These are phyloP conservation scores for Vigna radiata DNA, from an alignment of 306 rosid species.

Conservation along the genomic window DNA sequence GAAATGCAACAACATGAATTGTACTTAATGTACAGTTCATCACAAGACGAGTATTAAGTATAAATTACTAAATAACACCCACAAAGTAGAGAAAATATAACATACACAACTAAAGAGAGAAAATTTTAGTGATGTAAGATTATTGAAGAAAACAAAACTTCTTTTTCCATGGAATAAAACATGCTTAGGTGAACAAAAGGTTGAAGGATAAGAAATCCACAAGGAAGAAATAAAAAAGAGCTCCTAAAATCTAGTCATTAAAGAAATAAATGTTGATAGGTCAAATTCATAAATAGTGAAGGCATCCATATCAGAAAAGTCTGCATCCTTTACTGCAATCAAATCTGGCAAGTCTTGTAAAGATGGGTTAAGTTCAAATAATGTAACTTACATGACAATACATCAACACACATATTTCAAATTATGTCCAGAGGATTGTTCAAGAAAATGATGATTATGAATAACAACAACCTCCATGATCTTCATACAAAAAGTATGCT, in stretches of 20 bases:
- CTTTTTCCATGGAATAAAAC: too few relatives aligned
- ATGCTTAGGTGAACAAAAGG: neutral
- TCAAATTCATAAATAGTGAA: conserved; percentile 20
- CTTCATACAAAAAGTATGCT: conserved; percentile 13
- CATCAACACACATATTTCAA: conserved; percentile 19
- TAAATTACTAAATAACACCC: too few relatives aligned
- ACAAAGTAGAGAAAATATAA: too few relatives aligned
- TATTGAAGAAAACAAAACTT: too few relatives aligned
- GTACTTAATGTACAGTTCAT: too few relatives aligned
- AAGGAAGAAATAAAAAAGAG: neutral
- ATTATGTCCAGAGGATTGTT: conserved; percentile 10
- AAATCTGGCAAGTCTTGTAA: conserved; percentile 80
- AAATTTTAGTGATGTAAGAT: too few relatives aligned
- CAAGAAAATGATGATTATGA: conserved; percentile 38
- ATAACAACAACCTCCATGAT: conserved; percentile 25
- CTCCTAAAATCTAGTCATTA: neutral
- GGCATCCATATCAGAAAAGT: conserved; percentile 67
- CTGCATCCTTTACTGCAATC: conserved; percentile 86
- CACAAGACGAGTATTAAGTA: too few relatives aligned
- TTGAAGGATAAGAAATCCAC: conserved; percentile 9
- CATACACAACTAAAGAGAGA: too few relatives aligned
- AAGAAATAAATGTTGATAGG: conserved; percentile 19
- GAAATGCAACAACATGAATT: too few relatives aligned
- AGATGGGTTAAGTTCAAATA: conserved; percentile 35
- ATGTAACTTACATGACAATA: conserved; percentile 7